A percentile compares a stretch with the other conserved stretches of the same genome.
Evolutionary conservation across 176 grass and related monocot genomes (phyloP).

Genomic region (sorghum (Sorghum bicolor)): DNA sequence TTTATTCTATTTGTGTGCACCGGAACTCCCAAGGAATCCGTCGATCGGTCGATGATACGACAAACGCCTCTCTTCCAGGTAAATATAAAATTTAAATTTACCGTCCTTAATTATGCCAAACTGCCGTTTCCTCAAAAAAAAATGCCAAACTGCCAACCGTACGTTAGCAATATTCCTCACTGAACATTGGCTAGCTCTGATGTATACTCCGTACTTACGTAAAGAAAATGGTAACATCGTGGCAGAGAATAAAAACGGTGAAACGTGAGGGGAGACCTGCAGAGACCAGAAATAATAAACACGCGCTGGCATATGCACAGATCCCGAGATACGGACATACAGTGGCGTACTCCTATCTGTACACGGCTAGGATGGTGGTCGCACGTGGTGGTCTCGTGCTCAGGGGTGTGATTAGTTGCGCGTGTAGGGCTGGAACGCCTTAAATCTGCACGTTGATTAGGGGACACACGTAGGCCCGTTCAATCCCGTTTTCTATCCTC

Average conservation of each 20-base stretch:
- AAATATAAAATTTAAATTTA: neutral
- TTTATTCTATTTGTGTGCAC: neutral
- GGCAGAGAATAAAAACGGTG: neutral
- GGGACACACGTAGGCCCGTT: constrained; percentile 25
- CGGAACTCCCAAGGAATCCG: neutral
- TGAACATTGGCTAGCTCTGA: too few species aligned
- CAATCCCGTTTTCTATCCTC: neutral
- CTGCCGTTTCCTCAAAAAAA: too few species aligned
- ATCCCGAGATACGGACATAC: neutral
- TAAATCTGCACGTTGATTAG: neutral
- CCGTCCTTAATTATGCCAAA: neutral
- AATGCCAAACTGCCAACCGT: neutral
- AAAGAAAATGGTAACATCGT: neutral
- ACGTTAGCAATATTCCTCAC: neutral
- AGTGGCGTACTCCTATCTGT: neutral
- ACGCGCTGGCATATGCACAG: neutral
- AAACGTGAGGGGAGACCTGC: neutral
- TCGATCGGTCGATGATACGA: neutral
- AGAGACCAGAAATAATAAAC: neutral
- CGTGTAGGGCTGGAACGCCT: constrained; percentile 13
- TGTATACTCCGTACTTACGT: too few species aligned
- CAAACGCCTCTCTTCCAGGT: neutral
- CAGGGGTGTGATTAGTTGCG: constrained; percentile 14
- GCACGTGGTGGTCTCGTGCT: constrained; percentile 19
- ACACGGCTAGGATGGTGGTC: neutral